Evolutionary conservation across 148 eudicot genomes (phyloP).

Genomic region (Spergularia bocconei): DNA sequence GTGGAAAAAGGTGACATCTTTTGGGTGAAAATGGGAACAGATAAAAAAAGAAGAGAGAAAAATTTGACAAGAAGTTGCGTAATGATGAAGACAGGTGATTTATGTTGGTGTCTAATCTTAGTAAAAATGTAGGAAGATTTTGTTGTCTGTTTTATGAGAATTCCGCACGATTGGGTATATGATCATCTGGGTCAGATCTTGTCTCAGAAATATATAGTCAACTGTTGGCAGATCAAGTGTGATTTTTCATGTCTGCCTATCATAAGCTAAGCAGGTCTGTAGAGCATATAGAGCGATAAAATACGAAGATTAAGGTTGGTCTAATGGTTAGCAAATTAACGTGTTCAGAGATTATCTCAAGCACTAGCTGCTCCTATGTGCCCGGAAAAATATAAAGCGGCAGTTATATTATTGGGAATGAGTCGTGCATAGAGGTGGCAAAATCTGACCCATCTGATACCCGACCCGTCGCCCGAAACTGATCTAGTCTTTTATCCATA

Average conservation of each 20-base stretch:
- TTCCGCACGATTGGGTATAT: constrained; percentile 5
- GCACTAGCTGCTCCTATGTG: too few species aligned
- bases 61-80: not conserved
- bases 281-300: too few species aligned
- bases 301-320: too few species aligned
- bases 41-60: not conserved
- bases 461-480: too few species aligned
- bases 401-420: too few species aligned
- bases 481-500: too few species aligned
- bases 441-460: too few species aligned
- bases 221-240: not conserved
- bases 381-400: too few species aligned
- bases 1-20: constrained; percentile 13
- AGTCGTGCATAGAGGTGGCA: too few species aligned
- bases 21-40: constrained; percentile 10
- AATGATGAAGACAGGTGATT: constrained; percentile 13
- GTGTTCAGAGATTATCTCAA: too few species aligned
- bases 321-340: not conserved
- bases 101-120: constrained; percentile 13
- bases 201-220: not conserved
- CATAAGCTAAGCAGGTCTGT: too few species aligned
- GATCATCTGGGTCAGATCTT: not conserved
- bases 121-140: not conserved
- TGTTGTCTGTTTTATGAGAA: not conserved
- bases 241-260: too few species aligned